Base-by-base conservation (phyloP, 768 basidiomycete species). In the Fomitopsis pulvina region DNA sequence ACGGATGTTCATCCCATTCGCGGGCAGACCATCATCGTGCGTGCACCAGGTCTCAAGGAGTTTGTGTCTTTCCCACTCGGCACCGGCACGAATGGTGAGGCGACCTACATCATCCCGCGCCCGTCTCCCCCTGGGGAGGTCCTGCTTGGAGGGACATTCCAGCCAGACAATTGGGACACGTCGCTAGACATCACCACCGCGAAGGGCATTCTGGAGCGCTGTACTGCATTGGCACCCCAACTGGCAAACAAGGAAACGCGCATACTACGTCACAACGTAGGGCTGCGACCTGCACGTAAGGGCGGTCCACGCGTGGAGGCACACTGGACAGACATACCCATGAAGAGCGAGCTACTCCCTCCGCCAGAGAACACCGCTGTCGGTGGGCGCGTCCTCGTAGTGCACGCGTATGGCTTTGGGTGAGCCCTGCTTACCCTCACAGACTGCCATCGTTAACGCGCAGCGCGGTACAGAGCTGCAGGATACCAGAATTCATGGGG, bases 1-100 rank as follows among this genome's bases (percentile, higher is more conserved):
- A 72, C 73, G 50, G 70, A 68, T 21, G 68, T 92, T 21, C 81
- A 79, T 61, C 90, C 92, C 0, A 77, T 92, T 54, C 75, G 91
- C 39, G 92, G 92, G 7, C 93, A 95, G 67, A 85, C 88, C 0
- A 81, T 93, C 8, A 63, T 92, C 16, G 72, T 94, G 20, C 66
- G 78, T 32, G 87, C 88, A 2, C 84, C 87, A 0, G 75, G 77
- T 68, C 69, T 89, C 40, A 74, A 68, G 39, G 69, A 72, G 49
- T 68, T 58, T 47, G 29, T 70, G 25, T 41, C 46, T 57, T 57
- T 51, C 24, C 40, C 59, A 9, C 26, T 45, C 10, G 63, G 71
- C 68, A 41, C 47, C 39, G 39, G 5, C 48, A 29, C 14, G 41
- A 7, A 52, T n/a, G 57, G 55, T 25, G 60, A 69, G 24, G 62